Evolutionary conservation across 371 early-diverging fungal genomes (phyloP).

Genomic region (Lichtheimia ramosa): DNA sequence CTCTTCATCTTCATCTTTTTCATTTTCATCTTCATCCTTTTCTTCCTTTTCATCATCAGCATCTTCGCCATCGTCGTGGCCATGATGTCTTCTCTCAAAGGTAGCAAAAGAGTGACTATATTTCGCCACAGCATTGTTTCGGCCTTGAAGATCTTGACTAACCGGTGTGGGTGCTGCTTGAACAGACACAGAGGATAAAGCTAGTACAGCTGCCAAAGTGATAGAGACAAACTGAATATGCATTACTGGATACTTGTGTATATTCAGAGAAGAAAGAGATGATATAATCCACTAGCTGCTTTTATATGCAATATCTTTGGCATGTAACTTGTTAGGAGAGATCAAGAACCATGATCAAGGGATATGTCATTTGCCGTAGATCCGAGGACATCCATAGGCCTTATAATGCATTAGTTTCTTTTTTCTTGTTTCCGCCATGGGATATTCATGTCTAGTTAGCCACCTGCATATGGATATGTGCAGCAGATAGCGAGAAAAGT

Average conservation of each 20-base stretch:
- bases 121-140: background rate
- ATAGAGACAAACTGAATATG: background rate
- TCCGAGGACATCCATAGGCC: no score
- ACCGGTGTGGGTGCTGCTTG: background rate
- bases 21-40: no score
- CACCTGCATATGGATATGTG: no score
- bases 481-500: no score
- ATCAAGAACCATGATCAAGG: no score
- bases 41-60: no score
- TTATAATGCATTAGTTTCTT: no score
- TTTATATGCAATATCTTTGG: background rate
- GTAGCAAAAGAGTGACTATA: background rate
- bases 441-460: no score
- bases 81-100: no score
- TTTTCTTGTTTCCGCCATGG: no score
- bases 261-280: background rate
- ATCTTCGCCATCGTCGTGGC: background rate
- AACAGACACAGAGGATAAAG: background rate
- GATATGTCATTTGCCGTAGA: no score
- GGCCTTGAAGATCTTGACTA: background rate
- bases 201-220: background rate
- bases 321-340: background rate
- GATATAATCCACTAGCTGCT: background rate
- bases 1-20: background rate
- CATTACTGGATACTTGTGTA: background rate